phyloP scores from a whole-genome alignment of 2,329 filamentous ascomycete species.

The Fusarium sulawesiense region DNA sequence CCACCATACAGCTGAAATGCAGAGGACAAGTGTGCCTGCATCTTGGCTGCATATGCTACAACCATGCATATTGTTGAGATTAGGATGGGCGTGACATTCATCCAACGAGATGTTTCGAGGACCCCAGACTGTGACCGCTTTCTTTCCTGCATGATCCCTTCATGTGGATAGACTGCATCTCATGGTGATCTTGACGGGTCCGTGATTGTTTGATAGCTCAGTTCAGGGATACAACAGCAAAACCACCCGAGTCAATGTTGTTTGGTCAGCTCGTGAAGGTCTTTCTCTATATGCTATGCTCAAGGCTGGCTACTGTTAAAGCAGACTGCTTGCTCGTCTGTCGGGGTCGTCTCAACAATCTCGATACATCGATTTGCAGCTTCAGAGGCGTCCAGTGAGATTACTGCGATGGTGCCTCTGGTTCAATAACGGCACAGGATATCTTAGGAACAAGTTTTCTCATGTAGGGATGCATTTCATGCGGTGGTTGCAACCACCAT shows the following conservation, averaged over 20 bases:
- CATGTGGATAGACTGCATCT: not conserved
- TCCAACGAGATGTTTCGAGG: not conserved
- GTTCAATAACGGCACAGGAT: conserved; percentile 4
- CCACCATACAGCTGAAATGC: conserved; percentile 6
- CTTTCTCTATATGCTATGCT: not conserved
- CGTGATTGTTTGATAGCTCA: not conserved
- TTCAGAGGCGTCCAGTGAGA: conserved; percentile 4
- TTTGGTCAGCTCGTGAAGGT: not conserved
- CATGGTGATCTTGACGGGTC: not conserved
- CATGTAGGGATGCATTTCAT: conserved; percentile 14
- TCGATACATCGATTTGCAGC: not conserved
- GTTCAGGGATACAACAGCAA: not conserved
- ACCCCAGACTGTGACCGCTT: not conserved
- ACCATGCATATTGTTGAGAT: conserved; percentile 8
- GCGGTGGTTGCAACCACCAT: conserved; percentile 26
- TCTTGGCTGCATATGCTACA: conserved; percentile 13
- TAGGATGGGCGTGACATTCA: not conserved
- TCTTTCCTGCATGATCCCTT: not conserved
- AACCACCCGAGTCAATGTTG: not conserved
- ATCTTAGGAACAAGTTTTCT: not conserved
- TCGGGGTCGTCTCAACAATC: not conserved
- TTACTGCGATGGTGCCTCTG: not conserved
- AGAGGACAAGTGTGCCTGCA: conserved; percentile 8
- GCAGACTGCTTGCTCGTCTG: not conserved
- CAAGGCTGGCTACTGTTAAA: not conserved